Conservation (phyloP, 2,329 filamentous ascomycete species). For the Neonectria neomacrospora region DNA sequence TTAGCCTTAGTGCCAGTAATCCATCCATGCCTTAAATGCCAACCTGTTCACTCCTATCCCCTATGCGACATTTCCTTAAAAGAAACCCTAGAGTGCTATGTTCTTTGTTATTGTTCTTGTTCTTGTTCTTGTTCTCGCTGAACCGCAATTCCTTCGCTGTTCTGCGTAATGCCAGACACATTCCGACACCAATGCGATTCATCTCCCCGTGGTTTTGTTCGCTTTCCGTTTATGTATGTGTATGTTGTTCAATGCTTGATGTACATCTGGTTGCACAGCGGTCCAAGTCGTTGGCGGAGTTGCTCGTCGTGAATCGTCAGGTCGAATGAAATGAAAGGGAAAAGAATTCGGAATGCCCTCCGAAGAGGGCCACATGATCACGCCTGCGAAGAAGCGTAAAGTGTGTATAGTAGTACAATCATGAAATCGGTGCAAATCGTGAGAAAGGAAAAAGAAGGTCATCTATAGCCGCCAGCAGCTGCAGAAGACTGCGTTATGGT, state of each 20-base stretch:
- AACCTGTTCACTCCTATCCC: constrained; percentile 25
- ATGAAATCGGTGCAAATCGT: constrained; percentile 43
- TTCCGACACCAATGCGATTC: constrained; percentile 30
- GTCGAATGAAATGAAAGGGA: constrained; percentile 32
- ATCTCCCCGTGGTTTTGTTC: constrained; percentile 16
- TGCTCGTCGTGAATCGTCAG: constrained; percentile 42
- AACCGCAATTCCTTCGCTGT: constrained; percentile 18
- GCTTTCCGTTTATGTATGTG: constrained; percentile 25
- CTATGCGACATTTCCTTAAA: constrained; percentile 15
- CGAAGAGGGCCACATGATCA: constrained; percentile 45
- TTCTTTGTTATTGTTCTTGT: too few species aligned
- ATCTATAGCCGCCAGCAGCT: constrained; percentile 58
- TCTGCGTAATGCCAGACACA: constrained; percentile 32
- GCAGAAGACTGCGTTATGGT: constrained; percentile 51
- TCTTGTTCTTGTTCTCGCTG: constrained; percentile 8
- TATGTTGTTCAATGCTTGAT: constrained; percentile 28
- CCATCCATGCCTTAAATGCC: constrained; percentile 39
- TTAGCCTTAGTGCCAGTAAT: constrained; percentile 39
- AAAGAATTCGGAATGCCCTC: constrained; percentile 29
- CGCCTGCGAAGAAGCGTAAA: constrained; percentile 45
- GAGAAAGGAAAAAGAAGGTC: constrained; percentile 45
- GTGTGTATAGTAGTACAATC: constrained; percentile 43
- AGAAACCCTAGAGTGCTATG: constrained; percentile 22
- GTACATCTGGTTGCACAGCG: constrained; percentile 33
- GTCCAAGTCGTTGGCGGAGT: constrained; percentile 23